Evolutionary conservation across 2,329 filamentous ascomycete species (phyloP).

Genomic region (Pezicula neosporulosa): DNA sequence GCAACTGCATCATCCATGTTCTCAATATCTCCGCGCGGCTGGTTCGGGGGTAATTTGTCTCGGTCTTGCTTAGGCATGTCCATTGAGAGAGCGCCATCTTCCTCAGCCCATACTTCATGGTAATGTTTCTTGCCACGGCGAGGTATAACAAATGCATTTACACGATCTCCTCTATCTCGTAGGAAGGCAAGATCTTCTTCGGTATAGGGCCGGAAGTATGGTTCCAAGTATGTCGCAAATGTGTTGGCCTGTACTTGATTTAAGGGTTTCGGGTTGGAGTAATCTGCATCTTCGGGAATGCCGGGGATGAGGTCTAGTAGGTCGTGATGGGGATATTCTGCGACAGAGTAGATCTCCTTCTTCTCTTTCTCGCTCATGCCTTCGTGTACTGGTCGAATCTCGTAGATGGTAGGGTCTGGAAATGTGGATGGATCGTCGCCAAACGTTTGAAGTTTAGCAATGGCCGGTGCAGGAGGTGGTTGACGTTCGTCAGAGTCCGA

Average conservation of each 20-base stretch:
- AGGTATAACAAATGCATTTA: conserved; percentile 81
- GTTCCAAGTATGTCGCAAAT: conserved; percentile 89
- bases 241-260: conserved; percentile 94
- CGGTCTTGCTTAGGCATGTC: conserved; percentile 60
- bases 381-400: conserved; percentile 73
- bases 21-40: conserved; percentile 81
- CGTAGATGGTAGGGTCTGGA: conserved; percentile 87
- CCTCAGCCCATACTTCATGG: conserved; percentile 87
- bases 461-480: conserved; percentile 54
- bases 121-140: conserved; percentile 83
- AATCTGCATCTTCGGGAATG: conserved; percentile 88
- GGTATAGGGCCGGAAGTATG: conserved; percentile 82
- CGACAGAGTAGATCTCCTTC: conserved; percentile 84
- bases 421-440: conserved; percentile 91
- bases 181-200: conserved; percentile 95
- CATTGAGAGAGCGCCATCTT: conserved; percentile 77
- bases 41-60: conserved; percentile 72
- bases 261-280: conserved; percentile 87
- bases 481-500: conserved; percentile 54
- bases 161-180: conserved; percentile 82
- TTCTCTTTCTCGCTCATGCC: conserved; percentile 83
- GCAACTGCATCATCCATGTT: conserved; percentile 81
- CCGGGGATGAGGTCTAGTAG: conserved; percentile 84
- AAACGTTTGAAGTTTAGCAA: conserved; percentile 75
- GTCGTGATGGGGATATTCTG: conserved; percentile 76